Evolutionary conservation across 2,329 filamentous ascomycete genomes (phyloP).

Genomic region (Colletotrichum siamense): DNA sequence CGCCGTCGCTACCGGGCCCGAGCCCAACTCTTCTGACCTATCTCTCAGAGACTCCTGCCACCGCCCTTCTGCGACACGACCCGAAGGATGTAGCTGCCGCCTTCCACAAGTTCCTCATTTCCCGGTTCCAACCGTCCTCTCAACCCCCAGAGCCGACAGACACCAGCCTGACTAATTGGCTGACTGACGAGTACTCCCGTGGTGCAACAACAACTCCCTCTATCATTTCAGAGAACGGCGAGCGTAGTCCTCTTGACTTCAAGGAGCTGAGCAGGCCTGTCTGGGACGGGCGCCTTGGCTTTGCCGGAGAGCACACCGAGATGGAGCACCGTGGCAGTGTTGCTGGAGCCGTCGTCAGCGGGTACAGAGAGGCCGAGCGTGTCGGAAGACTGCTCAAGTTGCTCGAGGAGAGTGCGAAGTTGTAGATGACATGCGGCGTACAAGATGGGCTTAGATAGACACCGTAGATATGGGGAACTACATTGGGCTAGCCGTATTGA

Average conservation of each 20-base stretch:
- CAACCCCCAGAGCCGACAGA: conserved; percentile 6
- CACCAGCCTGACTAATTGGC: conserved; percentile 14
- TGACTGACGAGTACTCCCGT: conserved; percentile 17
- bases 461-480: conserved; percentile 1
- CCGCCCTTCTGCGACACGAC: conserved; percentile 1
- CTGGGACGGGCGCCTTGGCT: conserved; percentile 14
- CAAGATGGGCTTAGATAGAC: background rate
- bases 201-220: conserved; percentile 18
- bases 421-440: background rate
- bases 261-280: conserved; percentile 16
- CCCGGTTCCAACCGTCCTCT: conserved; percentile 12
- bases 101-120: conserved; percentile 14
- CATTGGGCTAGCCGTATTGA: background rate
- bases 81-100: conserved; percentile 11
- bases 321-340: conserved; percentile 21
- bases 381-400: conserved; percentile 14
- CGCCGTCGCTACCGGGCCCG: conserved; percentile 3
- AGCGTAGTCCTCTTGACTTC: conserved; percentile 19
- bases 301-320: conserved; percentile 19
- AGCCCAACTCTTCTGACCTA: conserved; percentile 19
- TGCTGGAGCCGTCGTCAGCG: conserved; percentile 16
- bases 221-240: conserved; percentile 10
- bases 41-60: conserved; percentile 17
- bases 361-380: conserved; percentile 16
- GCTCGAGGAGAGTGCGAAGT: conserved; percentile 5